A percentile compares a stretch with the other conserved stretches of the same genome.
Evolutionary conservation across 192 early-diverging fungal species (phyloP).

Genomic region (Geranomyces variabilis): DNA sequence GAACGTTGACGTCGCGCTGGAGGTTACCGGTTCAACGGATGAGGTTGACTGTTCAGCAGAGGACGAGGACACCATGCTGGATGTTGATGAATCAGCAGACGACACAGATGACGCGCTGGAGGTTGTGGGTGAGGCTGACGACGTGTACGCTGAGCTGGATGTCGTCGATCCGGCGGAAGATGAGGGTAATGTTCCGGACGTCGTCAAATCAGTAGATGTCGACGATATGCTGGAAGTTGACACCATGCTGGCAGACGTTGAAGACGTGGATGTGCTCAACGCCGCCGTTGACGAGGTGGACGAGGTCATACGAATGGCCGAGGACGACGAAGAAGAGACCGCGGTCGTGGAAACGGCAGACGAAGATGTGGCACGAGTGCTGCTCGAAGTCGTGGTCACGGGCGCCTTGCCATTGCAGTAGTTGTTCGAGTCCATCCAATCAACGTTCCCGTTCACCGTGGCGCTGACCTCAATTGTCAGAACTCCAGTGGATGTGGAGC

Average conservation of each 20-base stretch:
- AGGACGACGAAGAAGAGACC: not conserved
- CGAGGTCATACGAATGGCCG: not conserved
- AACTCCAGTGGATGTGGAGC: not conserved
- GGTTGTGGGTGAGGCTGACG: not conserved
- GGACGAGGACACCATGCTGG: too few species aligned
- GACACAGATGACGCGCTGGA: not conserved
- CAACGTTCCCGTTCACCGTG: not conserved
- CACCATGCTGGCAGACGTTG: not conserved
- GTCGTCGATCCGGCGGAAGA: too few species aligned
- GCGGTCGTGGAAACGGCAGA: not conserved
- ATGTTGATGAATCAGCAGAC: too few species aligned
- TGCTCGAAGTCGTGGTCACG: not conserved
- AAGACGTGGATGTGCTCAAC: not conserved
- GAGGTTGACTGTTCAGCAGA: too few species aligned
- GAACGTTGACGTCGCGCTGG: too few species aligned
- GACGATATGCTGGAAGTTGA: not conserved
- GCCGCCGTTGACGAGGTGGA: not conserved
- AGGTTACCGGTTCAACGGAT: too few species aligned
- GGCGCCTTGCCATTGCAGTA: not conserved
- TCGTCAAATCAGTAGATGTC: not conserved
- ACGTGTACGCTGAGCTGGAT: not conserved
- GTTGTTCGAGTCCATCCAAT: constrained; percentile 6
- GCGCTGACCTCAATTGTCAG: not conserved
- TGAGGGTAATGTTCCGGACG: too few species aligned
- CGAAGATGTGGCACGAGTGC: not conserved